A percentile compares a stretch with the other conserved stretches of the same genome.
These are phyloP conservation scores for Juncus inflexus DNA, from an alignment of 176 grass and related monocot species.

Conservation along the genomic window DNA sequence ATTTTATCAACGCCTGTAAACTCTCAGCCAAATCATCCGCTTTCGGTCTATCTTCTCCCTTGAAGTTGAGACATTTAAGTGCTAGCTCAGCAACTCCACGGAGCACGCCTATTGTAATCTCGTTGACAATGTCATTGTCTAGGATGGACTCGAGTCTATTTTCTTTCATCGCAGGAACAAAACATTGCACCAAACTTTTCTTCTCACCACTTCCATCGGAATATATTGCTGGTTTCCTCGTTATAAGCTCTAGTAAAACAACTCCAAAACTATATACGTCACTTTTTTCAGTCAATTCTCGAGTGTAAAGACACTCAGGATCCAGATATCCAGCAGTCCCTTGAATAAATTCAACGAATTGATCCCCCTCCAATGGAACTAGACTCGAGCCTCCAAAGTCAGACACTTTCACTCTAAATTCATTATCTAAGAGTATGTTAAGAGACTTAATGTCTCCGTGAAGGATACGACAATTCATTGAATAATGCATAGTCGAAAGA, in stretches of 20 bases:
- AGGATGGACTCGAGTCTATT: not conserved
- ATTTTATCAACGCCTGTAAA: not conserved
- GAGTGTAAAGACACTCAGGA: constrained; percentile 4
- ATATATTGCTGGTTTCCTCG: constrained; percentile 10
- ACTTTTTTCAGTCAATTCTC: constrained; percentile 19
- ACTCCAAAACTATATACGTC: constrained; percentile 36
- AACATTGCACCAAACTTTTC: constrained; percentile 11
- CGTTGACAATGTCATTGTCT: not conserved
- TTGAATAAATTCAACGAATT: not conserved
- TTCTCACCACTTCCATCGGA: not conserved
- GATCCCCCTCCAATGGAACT: not conserved
- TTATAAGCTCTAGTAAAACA: constrained; percentile 29
- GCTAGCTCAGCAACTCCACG: not conserved
- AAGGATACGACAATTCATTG: constrained; percentile 21
- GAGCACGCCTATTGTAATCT: not conserved
- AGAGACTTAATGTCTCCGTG: constrained; percentile 31
- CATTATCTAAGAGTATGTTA: constrained; percentile 30
- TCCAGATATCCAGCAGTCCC: constrained; percentile 27
- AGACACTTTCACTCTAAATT: constrained; percentile 7
- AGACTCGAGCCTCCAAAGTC: constrained; percentile 32
- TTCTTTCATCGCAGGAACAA: not conserved
- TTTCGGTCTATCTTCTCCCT: constrained; percentile 10
- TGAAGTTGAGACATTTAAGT: not conserved
- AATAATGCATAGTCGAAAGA: constrained; percentile 31
- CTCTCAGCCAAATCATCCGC: not conserved